These are phyloP conservation scores for Chrysochromulina parva DNA, from an alignment of 78 protist species.

Conservation along the genomic window DNA sequence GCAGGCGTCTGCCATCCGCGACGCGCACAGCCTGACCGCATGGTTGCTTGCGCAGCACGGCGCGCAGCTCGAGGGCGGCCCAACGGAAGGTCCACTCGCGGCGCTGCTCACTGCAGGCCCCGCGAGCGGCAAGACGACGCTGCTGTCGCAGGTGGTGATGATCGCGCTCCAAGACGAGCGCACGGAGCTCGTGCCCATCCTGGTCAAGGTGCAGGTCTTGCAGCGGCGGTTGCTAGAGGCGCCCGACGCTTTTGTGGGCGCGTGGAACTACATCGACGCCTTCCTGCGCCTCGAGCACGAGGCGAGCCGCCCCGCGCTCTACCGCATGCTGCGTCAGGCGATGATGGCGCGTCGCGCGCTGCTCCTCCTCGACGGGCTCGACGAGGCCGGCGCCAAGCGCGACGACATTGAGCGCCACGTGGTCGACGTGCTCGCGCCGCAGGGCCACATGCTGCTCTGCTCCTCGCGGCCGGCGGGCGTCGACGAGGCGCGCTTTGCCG, in stretches of 20 bases:
- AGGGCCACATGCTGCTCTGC: neutral
- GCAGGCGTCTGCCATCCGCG: too few relatives aligned
- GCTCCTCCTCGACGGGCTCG: constrained; percentile 6
- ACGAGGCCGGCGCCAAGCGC: neutral
- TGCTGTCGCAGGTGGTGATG: neutral
- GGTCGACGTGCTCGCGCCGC: neutral
- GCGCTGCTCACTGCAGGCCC: neutral
- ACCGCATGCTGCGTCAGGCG: neutral
- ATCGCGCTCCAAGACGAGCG: neutral
- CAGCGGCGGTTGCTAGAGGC: neutral
- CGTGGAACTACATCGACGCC: constrained; percentile 9
- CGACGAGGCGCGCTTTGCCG: neutral
- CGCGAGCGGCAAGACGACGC: constrained; percentile 1
- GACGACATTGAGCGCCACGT: neutral
- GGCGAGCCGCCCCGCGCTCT: neutral
- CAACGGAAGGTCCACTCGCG: too few relatives aligned
- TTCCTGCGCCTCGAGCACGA: neutral
- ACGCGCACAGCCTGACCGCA: too few relatives aligned
- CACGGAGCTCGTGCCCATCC: neutral
- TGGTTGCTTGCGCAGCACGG: too few relatives aligned
- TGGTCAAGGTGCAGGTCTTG: neutral
- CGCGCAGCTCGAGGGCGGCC: too few relatives aligned
- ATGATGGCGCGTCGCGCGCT: neutral
- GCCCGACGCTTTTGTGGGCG: neutral
- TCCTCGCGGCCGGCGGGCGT: neutral